phyloP scores from a whole-genome alignment of 148 eudicot species.

The Dysphania ambrosioides region DNA sequence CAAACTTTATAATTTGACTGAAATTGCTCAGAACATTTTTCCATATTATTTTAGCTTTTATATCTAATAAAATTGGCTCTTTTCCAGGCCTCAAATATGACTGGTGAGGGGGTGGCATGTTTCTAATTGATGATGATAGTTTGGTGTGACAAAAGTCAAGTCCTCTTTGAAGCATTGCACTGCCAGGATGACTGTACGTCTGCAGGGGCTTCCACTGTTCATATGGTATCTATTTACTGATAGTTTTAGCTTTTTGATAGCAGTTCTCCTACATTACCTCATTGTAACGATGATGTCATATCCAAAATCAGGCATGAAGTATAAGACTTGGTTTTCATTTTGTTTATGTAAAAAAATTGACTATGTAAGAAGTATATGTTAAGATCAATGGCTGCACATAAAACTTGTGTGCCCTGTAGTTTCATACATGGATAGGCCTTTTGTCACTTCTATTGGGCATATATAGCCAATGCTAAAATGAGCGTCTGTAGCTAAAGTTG shows the following conservation, averaged over 20 bases:
- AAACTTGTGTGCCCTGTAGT: background rate
- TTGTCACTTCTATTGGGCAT: no score
- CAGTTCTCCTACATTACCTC: background rate
- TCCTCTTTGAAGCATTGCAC: background rate
- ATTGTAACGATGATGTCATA: background rate
- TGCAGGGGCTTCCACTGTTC: background rate
- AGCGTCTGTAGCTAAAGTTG: background rate
- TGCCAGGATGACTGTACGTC: background rate
- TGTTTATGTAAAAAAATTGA: background rate
- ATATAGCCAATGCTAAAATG: background rate
- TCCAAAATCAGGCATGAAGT: background rate
- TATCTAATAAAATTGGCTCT: background rate
- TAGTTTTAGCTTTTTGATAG: background rate
- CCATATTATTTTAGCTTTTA: background rate
- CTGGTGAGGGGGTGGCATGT: background rate
- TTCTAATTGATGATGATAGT: background rate
- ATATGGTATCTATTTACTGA: background rate
- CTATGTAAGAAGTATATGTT: background rate
- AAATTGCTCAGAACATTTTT: background rate
- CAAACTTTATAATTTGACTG: background rate
- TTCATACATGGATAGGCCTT: background rate
- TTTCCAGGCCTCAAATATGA: background rate
- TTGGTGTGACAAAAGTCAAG: background rate
- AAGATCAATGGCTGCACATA: background rate
- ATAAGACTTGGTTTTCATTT: background rate